Base-by-base conservation (phyloP, 2,329 filamentous ascomycete genomes). In the Biscogniauxia sp. region DNA sequence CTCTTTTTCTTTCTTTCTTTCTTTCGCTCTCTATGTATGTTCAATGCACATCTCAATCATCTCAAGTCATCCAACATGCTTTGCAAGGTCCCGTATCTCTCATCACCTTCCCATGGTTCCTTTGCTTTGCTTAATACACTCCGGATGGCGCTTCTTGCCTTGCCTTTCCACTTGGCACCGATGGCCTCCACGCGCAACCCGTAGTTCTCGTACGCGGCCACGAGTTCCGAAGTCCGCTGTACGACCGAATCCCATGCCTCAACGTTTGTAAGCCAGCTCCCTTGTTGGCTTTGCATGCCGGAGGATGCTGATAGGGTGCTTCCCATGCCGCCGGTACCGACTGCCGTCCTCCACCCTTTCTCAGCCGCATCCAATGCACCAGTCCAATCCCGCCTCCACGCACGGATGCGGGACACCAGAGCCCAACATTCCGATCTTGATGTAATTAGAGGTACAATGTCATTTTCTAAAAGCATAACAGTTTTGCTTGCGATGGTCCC, bases 381-480 rank as follows among this genome's bases (percentile, higher is more conserved):
- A 0, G 79, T 77, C 1, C 89, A 90, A 57, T 91, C 89, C 2
- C 84, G 77, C 7, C 87, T 84, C 87, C 92, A 97, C 15, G 88
- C 80, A 4, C 91, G 86, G 17, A 96, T 79, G 5, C 87, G 86
- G 0, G 88, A 83, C 0, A 96, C 81, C 0, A 96, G 78, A 1
- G 84, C 81, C 92, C 93, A 98, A 1, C 97, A 84, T 25, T 88
- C 84, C 0, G 88, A 84, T 1, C 91, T 88, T 25, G 83, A 81
- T 0, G 95, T 99, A 72, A 98, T 96, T 3, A 98, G 82, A 0
- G 95, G 94, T 0, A 89, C 84, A 23, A 99, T 78, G 15, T 85
- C 79, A 20, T 86, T 82, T 68, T 97, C 92, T 5, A 98, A 73
- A 20, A 98, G 82, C 6, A 87, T 83, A 54, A 90, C 82, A 41